A percentile compares a stretch with the other conserved stretches of the same genome.
Conservation (phyloP, 129 eudicot genomes). For the Erigeron canadensis region DNA sequence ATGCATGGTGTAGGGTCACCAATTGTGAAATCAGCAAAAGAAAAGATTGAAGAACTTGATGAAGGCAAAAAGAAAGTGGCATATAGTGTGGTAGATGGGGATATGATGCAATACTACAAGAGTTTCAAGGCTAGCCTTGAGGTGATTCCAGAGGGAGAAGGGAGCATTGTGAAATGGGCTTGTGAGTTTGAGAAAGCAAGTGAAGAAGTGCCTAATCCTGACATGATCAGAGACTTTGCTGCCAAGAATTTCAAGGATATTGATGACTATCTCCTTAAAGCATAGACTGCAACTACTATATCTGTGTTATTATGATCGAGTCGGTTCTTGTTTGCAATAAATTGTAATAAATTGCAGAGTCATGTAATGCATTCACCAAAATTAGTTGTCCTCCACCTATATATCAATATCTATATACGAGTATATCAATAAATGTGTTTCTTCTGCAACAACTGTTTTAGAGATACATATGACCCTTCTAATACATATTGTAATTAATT, state of each 20-base stretch:
- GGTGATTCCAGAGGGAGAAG: constrained; percentile 56
- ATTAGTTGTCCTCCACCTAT: too few relatives aligned
- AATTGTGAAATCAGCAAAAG: constrained; percentile 42
- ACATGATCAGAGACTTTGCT: constrained; percentile 47
- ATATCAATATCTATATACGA: too few relatives aligned
- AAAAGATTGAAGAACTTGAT: constrained; percentile 66
- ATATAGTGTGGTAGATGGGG: constrained; percentile 66
- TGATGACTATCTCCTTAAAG: constrained; percentile 52
- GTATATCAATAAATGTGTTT: too few relatives aligned
- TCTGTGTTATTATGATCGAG: too few relatives aligned
- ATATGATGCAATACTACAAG: constrained; percentile 59
- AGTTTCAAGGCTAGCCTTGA: constrained; percentile 53
- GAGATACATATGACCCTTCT: too few relatives aligned
- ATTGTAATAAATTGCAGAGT: too few relatives aligned
- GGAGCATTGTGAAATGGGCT: constrained; percentile 63
- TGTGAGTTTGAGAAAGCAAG: constrained; percentile 75
- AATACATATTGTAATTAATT: too few relatives aligned
- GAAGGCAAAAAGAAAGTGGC: constrained; percentile 49
- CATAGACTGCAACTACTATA: constrained; percentile 15
- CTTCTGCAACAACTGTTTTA: too few relatives aligned
- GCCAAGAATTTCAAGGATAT: constrained; percentile 52
- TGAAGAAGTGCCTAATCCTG: constrained; percentile 66
- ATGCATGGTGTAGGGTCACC: constrained; percentile 32
- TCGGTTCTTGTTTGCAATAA: too few relatives aligned
- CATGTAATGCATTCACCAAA: too few relatives aligned